phyloP scores from a whole-genome alignment of 2,329 filamentous ascomycete genomes.

The Arthrobotrys iridis region DNA sequence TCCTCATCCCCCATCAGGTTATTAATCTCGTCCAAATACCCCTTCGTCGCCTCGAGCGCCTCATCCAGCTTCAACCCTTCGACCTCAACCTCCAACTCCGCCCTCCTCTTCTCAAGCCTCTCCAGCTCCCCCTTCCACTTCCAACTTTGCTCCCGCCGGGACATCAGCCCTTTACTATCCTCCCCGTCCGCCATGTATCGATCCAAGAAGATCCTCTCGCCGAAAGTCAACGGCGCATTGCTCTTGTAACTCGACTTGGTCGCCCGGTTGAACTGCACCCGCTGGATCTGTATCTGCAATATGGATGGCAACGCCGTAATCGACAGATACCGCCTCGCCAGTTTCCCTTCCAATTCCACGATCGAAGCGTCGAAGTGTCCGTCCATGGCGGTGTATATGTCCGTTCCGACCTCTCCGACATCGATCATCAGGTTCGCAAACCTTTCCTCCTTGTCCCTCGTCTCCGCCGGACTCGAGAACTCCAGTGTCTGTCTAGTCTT shows the following conservation, averaged over 20 bases:
- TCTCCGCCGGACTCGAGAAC: conserved; percentile 56
- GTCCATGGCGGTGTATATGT: conserved; percentile 85
- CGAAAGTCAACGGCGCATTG: conserved; percentile 79
- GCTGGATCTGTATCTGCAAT: conserved; percentile 87
- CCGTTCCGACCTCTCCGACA: conserved; percentile 69
- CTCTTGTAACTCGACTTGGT: conserved; percentile 74
- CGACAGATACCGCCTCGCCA: conserved; percentile 73
- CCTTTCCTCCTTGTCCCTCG: conserved; percentile 71
- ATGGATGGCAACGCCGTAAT: conserved; percentile 83
- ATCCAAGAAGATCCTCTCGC: conserved; percentile 84
- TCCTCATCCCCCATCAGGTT: conserved; percentile 61
- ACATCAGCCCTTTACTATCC: conserved; percentile 69
- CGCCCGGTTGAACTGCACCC: conserved; percentile 76
- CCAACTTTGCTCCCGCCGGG: conserved; percentile 77
- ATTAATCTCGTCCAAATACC: conserved; percentile 64
- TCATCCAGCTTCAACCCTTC: conserved; percentile 49
- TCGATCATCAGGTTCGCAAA: conserved; percentile 73
- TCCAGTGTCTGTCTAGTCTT: conserved; percentile 61
- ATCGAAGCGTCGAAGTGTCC: conserved; percentile 83
- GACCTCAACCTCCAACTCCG: conserved; percentile 58
- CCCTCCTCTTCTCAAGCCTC: conserved; percentile 64
- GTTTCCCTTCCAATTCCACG: conserved; percentile 72
- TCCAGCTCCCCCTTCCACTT: conserved; percentile 73
- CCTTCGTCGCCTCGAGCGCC: conserved; percentile 59
- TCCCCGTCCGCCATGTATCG: conserved; percentile 76